Evolutionary conservation across 1,284 basidiomycete genomes (phyloP).

Genomic region (Trichosporon faecale): DNA sequence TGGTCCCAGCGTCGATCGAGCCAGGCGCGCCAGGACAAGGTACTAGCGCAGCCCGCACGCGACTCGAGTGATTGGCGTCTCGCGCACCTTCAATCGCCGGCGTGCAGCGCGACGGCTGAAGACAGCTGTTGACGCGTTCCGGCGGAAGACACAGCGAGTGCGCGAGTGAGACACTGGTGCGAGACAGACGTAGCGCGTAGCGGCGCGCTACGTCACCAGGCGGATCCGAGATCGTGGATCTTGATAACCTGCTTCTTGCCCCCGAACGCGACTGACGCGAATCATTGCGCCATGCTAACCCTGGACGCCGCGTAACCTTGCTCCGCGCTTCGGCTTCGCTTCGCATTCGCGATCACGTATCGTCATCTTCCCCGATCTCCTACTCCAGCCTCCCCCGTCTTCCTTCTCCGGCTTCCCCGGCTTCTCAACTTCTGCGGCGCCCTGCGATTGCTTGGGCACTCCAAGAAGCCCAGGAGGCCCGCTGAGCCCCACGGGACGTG

Average conservation of each 20-base stretch:
- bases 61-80: background rate
- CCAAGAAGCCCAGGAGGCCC: no score
- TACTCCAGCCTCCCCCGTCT: no score
- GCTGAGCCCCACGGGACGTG: no score
- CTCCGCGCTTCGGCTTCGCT: background rate
- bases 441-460: no score
- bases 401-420: background rate
- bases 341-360: background rate
- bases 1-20: background rate
- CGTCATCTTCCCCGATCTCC: background rate
- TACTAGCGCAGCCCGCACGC: background rate
- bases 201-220: no score
- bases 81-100: no score
- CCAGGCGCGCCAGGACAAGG: no score
- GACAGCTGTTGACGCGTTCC: background rate
- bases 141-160: background rate
- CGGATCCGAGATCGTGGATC: background rate
- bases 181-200: background rate
- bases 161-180: background rate
- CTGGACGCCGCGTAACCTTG: background rate
- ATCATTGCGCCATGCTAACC: background rate
- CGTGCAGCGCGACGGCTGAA: no score
- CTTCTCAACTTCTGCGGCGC: no score
- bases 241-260: background rate
- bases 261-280: background rate